Percentiles rank a stretch among this genome's conserved stretches.
Conservation (phyloP, 345 rosid genomes). For the Moricandia moricandioides region DNA sequence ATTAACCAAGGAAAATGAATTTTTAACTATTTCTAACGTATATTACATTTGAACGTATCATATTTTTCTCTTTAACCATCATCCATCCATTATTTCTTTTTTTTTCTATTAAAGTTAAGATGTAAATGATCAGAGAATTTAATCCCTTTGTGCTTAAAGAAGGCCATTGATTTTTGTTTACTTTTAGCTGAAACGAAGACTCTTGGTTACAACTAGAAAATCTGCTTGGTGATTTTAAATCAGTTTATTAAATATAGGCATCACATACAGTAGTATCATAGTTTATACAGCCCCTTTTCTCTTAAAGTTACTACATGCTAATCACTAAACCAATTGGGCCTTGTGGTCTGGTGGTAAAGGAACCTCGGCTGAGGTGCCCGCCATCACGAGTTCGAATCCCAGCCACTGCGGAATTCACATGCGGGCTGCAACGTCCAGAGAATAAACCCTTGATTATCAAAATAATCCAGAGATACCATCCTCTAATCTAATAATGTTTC, state of each 20-base stretch:
- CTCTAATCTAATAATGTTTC: background rate
- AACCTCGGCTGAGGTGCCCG: no score
- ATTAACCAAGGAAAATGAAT: no score
- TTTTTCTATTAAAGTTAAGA: slow-evolving; percentile 1
- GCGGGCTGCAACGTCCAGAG: no score
- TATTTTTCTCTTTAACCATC: background rate
- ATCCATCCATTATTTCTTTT: background rate
- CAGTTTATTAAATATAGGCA: background rate
- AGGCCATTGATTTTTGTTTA: background rate
- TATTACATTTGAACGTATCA: slow-evolving; percentile 11
- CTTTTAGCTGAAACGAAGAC: slow-evolving; percentile 5
- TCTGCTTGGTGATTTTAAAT: background rate
- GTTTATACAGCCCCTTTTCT: background rate
- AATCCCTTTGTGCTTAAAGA: background rate
- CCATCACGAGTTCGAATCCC: no score
- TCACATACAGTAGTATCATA: background rate
- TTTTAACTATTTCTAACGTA: background rate
- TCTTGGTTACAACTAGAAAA: background rate
- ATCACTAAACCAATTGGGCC: slow-evolving; percentile 7
- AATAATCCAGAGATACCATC: background rate
- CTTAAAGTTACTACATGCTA: slow-evolving; percentile 11
- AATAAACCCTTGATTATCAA: no score
- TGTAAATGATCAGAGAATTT: background rate
- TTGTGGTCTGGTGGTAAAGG: no score
- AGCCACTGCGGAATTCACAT: no score